Base-by-base conservation (phyloP, 257 asterid species). In the Nicotiana noctiflora region DNA sequence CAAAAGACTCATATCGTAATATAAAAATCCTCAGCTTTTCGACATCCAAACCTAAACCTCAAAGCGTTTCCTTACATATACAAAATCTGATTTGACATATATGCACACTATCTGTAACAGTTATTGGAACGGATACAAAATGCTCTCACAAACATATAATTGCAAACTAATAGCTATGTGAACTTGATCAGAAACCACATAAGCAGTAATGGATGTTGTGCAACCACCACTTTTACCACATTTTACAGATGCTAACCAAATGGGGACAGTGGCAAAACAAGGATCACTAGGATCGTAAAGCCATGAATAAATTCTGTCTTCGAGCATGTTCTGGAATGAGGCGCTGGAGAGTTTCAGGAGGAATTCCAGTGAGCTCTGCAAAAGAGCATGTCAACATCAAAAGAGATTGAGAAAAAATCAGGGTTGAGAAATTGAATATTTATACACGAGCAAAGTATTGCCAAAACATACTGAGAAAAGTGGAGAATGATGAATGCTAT, bases 311-410 rank as follows among this genome's bases (percentile, higher is more conserved):
- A 89, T 92, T 94, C 90, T 94, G 98, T 91, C 93, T 90, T 87
- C 96, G 91, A 34, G 98, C 98, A 82, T 94, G 98, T 89, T 93
- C 98, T 12, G 98, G 98, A 81, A 94, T 88, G 80, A 94, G 98
- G 46, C 98, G 97, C 63, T 89, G 91, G 83, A 92, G 83, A 37
- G 93, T 93, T n/a, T 93, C 98, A 10, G 90, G 83, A 80, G 97
- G 93, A 66, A 94, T 86, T 65, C 96, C 92, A 4, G 92, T 89
- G 88, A 94, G 96, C 90, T 94, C 98, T 94, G 93, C 79, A 56
- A 77, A 84, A 67, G 79, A 77, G 17, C 60, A 75, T 70, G 46
- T 29, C 80, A 65, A 37, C 32, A 27, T 55, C 59, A 70, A 55
- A 68, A 37, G n/a, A 70, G 40, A 11, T 18, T n/a, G 70, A 21